These are phyloP conservation scores for Fusarium drepaniforme DNA, from an alignment of 2,329 filamentous ascomycete genomes.

Conservation along the genomic window DNA sequence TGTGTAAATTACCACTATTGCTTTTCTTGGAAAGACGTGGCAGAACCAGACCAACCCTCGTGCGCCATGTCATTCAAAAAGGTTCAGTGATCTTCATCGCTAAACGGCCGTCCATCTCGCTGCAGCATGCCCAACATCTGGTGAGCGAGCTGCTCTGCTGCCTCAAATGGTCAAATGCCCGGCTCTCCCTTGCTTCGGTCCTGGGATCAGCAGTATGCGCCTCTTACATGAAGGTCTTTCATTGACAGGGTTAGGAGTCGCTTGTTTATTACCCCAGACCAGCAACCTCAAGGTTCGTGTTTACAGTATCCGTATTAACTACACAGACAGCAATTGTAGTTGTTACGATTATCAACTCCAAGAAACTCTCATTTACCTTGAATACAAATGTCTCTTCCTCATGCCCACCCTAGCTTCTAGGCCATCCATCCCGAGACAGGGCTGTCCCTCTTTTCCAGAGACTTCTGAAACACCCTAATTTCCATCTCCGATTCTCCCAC, in stretches of 20 bases:
- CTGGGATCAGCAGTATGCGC: not conserved
- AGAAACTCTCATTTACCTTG: not conserved
- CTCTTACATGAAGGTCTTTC: not conserved
- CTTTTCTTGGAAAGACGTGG: constrained; percentile 10
- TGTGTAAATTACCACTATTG: constrained; percentile 20
- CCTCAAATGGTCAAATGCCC: constrained; percentile 31
- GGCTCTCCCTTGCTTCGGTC: constrained; percentile 2
- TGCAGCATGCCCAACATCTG: not conserved
- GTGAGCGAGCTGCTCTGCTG: constrained; percentile 9
- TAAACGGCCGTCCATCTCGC: constrained; percentile 10
- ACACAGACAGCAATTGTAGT: not conserved
- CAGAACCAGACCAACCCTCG: constrained; percentile 21
- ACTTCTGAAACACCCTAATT: constrained; percentile 43
- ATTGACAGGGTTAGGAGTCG: constrained; percentile 20
- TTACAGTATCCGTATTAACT: not conserved
- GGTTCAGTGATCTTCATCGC: constrained; percentile 22
- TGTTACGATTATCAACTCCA: not conserved
- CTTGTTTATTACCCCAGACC: constrained; percentile 24
- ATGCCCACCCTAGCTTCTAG: not conserved
- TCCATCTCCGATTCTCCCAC: constrained; percentile 24
- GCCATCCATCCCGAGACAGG: constrained; percentile 30
- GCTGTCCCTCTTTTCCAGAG: constrained; percentile 12
- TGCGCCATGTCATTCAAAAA: constrained; percentile 21
- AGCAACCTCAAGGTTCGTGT: not conserved
- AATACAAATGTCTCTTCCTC: not conserved